These are phyloP conservation scores for Fusarium cyanostomum DNA, from an alignment of 2,329 filamentous ascomycete genomes.

Conservation along the genomic window DNA sequence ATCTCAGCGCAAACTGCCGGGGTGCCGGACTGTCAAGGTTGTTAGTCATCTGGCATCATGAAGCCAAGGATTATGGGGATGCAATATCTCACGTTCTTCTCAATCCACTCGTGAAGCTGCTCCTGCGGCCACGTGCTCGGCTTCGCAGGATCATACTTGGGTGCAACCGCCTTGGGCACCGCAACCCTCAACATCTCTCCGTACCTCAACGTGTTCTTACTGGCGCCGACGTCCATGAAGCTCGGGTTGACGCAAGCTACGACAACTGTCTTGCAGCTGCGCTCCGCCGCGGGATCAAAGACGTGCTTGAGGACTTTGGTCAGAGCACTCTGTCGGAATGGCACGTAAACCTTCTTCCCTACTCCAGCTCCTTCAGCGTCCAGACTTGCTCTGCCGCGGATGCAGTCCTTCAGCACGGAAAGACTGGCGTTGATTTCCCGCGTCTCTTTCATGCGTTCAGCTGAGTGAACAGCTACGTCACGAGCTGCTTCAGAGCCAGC, in stretches of 20 bases:
- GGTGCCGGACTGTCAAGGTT: slow-evolving; percentile 48
- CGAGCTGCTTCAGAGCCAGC: slow-evolving; percentile 60
- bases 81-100: slow-evolving; percentile 49
- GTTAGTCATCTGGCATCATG: background rate
- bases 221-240: slow-evolving; percentile 54
- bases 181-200: slow-evolving; percentile 57
- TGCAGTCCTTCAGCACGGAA: slow-evolving; percentile 62
- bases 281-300: slow-evolving; percentile 54
- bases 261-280: slow-evolving; percentile 55
- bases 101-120: slow-evolving; percentile 53
- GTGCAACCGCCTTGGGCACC: slow-evolving; percentile 42
- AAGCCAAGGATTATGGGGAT: background rate
- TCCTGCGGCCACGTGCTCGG: slow-evolving; percentile 54
- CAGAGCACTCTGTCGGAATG: slow-evolving; percentile 57
- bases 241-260: slow-evolving; percentile 60
- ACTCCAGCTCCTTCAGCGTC: slow-evolving; percentile 39
- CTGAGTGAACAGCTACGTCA: slow-evolving; percentile 51
- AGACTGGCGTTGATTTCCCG: slow-evolving; percentile 60
- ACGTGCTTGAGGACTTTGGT: slow-evolving; percentile 61
- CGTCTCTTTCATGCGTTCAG: slow-evolving; percentile 57
- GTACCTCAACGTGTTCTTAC: slow-evolving; percentile 60
- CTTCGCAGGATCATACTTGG: slow-evolving; percentile 38
- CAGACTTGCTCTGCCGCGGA: slow-evolving; percentile 54
- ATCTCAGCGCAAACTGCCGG: slow-evolving; percentile 47
- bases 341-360: slow-evolving; percentile 52